Base-by-base conservation (phyloP, 2,329 filamentous ascomycete species). In the Raffaelea arxii region DNA sequence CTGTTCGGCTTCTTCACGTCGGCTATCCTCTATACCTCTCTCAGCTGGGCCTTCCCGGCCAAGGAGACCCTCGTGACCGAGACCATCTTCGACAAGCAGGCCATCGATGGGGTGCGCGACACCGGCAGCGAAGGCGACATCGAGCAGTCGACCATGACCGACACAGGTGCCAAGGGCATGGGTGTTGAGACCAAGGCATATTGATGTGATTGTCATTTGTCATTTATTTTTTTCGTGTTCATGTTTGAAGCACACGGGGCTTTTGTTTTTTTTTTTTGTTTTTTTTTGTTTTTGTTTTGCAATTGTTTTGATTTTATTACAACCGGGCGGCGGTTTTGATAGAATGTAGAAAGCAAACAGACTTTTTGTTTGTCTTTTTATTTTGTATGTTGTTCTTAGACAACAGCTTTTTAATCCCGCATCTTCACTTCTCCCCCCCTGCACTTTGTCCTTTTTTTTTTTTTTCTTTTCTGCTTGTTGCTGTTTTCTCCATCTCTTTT, bases 1-100 rank as follows among this genome's bases (percentile, higher is more conserved):
- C 57, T 84, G 18, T 68, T 81, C 42, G 80, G 80, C 0, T 82
- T 84, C 51, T 63, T 71, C 10, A 65, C 60, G 0, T 77, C 75
- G 7, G 71, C 74, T 19, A 43, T 77, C 3, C 66, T 82, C 0
- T 84, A 84, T 60, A 62, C 73, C 10, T 54, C 51, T 0, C 54
- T 82, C 19, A 74, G 67, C 41, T 63, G 61, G 48, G 54, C 63
- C 3, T 71, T 75, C 37, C 75, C 77, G 5, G 71, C 67, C 0
- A 59, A 49, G n/a, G 69, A 74, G 53, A 71, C 72, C 0, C 57
- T 77, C 41, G 58, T 82, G 4, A 49, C 48, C 3, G 54, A 60
- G 40, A 69, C 65, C 16, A 55, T 69, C 24, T 69, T 63, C 60
- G 58, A 62, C 19, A 55, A 63, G 18, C 23, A 48, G 25, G n/a